These are phyloP conservation scores for Fagus sylvatica DNA, from an alignment of 306 rosid species.

Conservation along the genomic window DNA sequence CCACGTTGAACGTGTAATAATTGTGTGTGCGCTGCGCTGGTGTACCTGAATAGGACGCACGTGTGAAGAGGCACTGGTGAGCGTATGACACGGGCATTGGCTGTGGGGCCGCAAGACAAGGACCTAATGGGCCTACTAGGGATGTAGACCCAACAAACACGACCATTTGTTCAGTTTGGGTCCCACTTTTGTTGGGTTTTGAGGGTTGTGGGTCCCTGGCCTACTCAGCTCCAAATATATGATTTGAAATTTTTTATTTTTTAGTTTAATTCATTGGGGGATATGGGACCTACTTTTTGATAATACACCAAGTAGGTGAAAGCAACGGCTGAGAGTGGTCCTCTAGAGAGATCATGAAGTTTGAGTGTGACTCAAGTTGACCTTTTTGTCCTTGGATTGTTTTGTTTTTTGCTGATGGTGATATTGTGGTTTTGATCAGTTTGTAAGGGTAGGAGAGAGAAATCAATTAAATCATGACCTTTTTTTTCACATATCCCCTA, in stretches of 20 bases:
- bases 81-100: slow-evolving; percentile 44
- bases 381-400: neutral
- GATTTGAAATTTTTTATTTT: slow-evolving; percentile 3
- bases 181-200: slow-evolving; percentile 45
- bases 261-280: neutral
- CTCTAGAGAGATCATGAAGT: neutral
- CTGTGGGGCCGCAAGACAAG: slow-evolving; percentile 44
- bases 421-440: no score
- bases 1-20: slow-evolving; percentile 34
- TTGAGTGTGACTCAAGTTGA: slow-evolving; percentile 1
- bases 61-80: slow-evolving; percentile 42
- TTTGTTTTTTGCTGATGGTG: neutral
- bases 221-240: slow-evolving; percentile 57
- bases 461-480: no score
- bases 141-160: slow-evolving; percentile 41
- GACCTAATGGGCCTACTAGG: slow-evolving; percentile 27
- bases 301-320: slow-evolving; percentile 13
- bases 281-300: slow-evolving; percentile 15
- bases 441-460: no score
- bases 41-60: slow-evolving; percentile 27
- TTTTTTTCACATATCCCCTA: no score
- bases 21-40: slow-evolving; percentile 15
- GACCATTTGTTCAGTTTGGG: slow-evolving; percentile 46
- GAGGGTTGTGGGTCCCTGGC: slow-evolving; percentile 51
- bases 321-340: slow-evolving; percentile 30